These are phyloP conservation scores for Aeschynomene evenia DNA, from an alignment of 306 rosid species.

Conservation along the genomic window DNA sequence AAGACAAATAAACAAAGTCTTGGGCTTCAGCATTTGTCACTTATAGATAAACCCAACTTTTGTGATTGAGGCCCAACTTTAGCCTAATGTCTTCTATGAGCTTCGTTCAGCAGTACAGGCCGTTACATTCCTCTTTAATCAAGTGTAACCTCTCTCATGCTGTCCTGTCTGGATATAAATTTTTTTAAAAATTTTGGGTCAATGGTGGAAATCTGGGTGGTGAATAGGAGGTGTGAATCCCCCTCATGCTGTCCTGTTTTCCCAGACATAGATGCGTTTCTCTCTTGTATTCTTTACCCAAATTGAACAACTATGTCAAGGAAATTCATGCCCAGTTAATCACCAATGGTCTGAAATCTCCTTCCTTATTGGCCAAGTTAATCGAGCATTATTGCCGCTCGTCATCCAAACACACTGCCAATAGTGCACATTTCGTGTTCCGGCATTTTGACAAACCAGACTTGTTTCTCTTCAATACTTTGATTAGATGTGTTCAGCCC, in stretches of 20 bases:
- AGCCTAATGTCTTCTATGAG: too few species aligned
- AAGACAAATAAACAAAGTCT: too few species aligned
- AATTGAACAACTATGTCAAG: slow-evolving; percentile 40
- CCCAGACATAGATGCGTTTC: slow-evolving; percentile 47
- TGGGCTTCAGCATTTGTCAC: too few species aligned
- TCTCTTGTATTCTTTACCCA: slow-evolving; percentile 37
- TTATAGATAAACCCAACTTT: too few species aligned
- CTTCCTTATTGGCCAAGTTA: slow-evolving; percentile 50
- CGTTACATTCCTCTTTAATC: too few species aligned
- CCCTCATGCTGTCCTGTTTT: slow-evolving; percentile 36
- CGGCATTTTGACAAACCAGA: slow-evolving; percentile 34
- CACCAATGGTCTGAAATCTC: slow-evolving; percentile 51
- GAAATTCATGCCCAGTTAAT: slow-evolving; percentile 68
- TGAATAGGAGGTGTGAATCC: too few species aligned
- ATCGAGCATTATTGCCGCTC: slow-evolving; percentile 49
- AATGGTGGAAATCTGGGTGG: neutral
- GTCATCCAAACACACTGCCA: slow-evolving; percentile 28
- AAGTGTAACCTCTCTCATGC: too few species aligned
- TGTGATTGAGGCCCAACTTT: too few species aligned
- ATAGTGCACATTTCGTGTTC: slow-evolving; percentile 52
- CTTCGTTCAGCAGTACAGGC: too few species aligned
- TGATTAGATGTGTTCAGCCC: slow-evolving; percentile 60
- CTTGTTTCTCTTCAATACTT: slow-evolving; percentile 65
- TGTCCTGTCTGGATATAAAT: too few species aligned
- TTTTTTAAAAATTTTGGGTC: too few species aligned